Percentiles rank a stretch among this genome's conserved stretches.
Evolutionary conservation across 2,329 filamentous ascomycete species (phyloP).

Genomic region (Botryotinia narcissicola): DNA sequence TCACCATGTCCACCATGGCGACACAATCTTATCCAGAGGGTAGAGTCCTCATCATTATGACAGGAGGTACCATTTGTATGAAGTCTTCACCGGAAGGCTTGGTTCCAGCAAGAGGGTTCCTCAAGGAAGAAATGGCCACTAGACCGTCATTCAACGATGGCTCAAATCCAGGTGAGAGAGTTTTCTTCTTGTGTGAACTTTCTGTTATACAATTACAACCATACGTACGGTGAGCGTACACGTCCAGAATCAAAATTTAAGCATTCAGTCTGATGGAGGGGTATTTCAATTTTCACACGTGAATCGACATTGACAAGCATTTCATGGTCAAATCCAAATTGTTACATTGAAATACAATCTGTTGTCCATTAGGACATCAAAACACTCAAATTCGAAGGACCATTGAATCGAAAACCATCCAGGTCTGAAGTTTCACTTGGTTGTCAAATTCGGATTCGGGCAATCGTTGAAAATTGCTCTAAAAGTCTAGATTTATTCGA

Average conservation of each 20-base stretch:
- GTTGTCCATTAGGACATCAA: accelerated
- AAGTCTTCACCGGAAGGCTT: constrained; percentile 62
- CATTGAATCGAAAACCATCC: not conserved
- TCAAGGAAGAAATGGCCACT: constrained; percentile 62
- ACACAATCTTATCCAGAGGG: constrained; percentile 49
- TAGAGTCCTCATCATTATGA: constrained; percentile 65
- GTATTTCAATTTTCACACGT: not conserved
- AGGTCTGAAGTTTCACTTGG: not conserved
- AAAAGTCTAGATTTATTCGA: not conserved
- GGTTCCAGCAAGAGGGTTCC: constrained; percentile 58
- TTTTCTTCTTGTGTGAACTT: no score
- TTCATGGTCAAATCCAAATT: not conserved
- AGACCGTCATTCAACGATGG: constrained; percentile 69
- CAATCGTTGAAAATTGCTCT: not conserved
- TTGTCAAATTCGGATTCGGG: not conserved
- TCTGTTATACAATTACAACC: not conserved
- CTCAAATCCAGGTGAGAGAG: constrained; percentile 47
- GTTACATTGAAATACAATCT: not conserved
- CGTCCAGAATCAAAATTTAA: not conserved
- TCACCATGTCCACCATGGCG: constrained; percentile 7
- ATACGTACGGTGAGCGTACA: not conserved
- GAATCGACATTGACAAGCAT: not conserved
- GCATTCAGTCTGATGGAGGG: not conserved
- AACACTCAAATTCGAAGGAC: not conserved
- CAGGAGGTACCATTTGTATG: constrained; percentile 69